Evolutionary conservation across 768 basidiomycete species (phyloP).

Genomic region (Tylopilus balloui): DNA sequence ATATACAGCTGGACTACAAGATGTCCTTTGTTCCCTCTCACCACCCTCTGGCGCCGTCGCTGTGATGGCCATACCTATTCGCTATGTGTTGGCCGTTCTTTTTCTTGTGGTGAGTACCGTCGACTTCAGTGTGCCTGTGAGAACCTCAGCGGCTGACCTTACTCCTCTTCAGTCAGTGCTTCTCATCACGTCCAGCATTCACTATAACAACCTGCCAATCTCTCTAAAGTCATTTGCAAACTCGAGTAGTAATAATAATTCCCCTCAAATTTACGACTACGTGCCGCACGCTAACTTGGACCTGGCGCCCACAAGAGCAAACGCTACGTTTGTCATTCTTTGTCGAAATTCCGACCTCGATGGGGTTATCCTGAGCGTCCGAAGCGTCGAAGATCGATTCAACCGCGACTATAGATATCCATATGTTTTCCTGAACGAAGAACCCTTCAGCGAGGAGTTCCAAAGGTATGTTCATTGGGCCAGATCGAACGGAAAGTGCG

Average conservation of each 20-base stretch:
- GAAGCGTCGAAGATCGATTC: constrained; percentile 55
- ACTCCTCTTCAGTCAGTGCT: constrained; percentile 9
- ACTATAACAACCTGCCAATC: neutral
- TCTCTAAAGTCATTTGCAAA: neutral
- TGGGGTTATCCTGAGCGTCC: constrained; percentile 45
- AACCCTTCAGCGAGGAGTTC: constrained; percentile 51
- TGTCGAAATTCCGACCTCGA: constrained; percentile 46
- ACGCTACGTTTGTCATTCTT: constrained; percentile 59
- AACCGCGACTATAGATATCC: constrained; percentile 55
- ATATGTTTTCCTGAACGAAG: constrained; percentile 65
- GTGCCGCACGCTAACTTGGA: neutral
- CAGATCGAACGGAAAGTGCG: neutral
- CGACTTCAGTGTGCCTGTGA: too few species aligned
- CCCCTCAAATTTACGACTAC: neutral
- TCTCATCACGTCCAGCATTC: constrained; percentile 9
- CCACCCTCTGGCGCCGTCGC: neutral
- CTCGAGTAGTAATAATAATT: neutral
- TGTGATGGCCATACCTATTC: constrained; percentile 19
- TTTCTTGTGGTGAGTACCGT: constrained; percentile 20
- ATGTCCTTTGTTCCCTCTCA: neutral
- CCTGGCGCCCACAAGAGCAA: constrained; percentile 33
- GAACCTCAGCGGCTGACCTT: neutral
- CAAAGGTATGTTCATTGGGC: constrained; percentile 31
- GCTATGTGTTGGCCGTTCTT: constrained; percentile 16
- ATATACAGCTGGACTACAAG: constrained; percentile 14